A percentile compares a stretch with the other conserved stretches of the same genome.
Conservation (phyloP, 352 stramenopile species). For the Phytopythium litorale region DNA sequence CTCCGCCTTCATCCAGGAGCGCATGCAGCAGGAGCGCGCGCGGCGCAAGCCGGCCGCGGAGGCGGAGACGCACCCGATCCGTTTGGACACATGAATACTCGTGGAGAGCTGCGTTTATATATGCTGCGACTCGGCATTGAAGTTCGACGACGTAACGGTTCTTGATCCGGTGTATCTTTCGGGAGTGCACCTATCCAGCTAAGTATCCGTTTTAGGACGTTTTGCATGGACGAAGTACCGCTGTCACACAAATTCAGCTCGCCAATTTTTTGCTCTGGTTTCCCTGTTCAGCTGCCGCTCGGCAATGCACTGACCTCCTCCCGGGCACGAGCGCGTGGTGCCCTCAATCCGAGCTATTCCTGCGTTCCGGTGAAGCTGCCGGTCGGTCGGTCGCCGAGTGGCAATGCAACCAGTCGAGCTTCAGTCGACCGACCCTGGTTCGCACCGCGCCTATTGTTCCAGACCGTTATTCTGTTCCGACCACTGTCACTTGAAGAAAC, state of each 20-base stretch:
- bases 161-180: not conserved
- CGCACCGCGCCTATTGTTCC: not conserved
- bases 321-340: too few relatives aligned
- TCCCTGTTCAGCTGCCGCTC: too few relatives aligned
- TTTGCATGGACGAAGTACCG: not conserved
- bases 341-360: too few relatives aligned
- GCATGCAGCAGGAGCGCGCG: conserved; percentile 40
- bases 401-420: not conserved
- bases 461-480: not conserved
- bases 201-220: not conserved
- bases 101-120: too few relatives aligned
- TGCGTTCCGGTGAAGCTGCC: too few relatives aligned
- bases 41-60: conserved; percentile 22
- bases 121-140: not conserved
- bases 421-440: not conserved
- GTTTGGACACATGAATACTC: too few relatives aligned
- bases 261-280: not conserved
- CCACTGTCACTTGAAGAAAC: not conserved
- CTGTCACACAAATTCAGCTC: not conserved
- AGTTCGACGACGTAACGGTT: not conserved
- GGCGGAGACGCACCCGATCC: not conserved
- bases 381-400: too few relatives aligned
- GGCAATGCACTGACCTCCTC: too few relatives aligned
- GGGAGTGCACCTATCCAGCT: not conserved
- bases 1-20: conserved; percentile 47